These are phyloP conservation scores for Zychaea mexicana DNA, from an alignment of 371 early-diverging fungal genomes.

Conservation along the genomic window DNA sequence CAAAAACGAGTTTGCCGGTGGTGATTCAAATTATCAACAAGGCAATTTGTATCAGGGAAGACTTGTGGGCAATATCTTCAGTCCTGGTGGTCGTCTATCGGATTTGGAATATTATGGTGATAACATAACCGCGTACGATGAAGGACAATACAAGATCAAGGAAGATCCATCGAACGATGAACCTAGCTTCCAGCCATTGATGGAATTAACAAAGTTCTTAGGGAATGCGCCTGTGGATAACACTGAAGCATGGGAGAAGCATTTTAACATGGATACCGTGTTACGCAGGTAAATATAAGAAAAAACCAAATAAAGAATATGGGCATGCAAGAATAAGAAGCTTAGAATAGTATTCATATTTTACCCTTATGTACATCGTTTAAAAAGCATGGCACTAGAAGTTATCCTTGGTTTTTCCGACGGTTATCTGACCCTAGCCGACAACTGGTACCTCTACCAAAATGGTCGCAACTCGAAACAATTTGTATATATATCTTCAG, in stretches of 20 bases:
- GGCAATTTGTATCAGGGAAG: slow-evolving; percentile 37
- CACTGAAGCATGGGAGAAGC: slow-evolving; percentile 25
- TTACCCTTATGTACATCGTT: not conserved
- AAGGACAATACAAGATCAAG: slow-evolving; percentile 27
- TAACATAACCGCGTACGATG: slow-evolving; percentile 20
- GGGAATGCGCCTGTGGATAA: slow-evolving; percentile 18
- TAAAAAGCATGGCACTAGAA: slow-evolving; percentile 35
- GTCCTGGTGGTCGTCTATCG: slow-evolving; percentile 6
- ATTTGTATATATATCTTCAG: slow-evolving; percentile 32
- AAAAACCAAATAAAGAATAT: no score
- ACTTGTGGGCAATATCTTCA: not conserved
- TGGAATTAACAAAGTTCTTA: slow-evolving; percentile 36
- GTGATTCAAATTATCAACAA: slow-evolving; percentile 31
- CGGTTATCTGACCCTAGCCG: slow-evolving; percentile 31
- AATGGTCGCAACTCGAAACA: not conserved
- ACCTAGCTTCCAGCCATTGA: slow-evolving; percentile 13
- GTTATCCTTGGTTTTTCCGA: slow-evolving; percentile 36
- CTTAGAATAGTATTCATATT: no score
- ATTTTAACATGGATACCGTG: slow-evolving; percentile 32
- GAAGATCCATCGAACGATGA: slow-evolving; percentile 17
- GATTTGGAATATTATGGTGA: slow-evolving; percentile 23
- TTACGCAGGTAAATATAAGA: slow-evolving; percentile 34
- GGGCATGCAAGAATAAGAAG: no score
- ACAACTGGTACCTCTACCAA: slow-evolving; percentile 39
- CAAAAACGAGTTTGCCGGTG: slow-evolving; percentile 29